Percentiles rank a stretch among this genome's conserved stretches.
Conservation (phyloP, 1,139 yeast genomes). For the Debaryomyces sp. region DNA sequence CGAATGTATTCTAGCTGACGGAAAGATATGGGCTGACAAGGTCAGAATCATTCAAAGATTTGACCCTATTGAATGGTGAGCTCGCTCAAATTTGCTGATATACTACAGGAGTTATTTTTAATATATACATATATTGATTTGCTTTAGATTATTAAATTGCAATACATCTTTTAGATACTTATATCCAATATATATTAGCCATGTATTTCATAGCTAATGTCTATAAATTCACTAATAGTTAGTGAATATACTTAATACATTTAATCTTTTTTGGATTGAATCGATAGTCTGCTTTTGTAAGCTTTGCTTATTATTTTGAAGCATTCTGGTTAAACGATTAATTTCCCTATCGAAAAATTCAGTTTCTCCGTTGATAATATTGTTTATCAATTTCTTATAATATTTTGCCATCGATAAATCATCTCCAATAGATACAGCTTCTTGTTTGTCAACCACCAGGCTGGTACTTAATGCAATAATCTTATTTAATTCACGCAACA, state of each 20-base stretch:
- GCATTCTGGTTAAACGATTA: slow-evolving; percentile 50
- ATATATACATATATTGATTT: neutral
- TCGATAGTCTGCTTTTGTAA: slow-evolving; percentile 41
- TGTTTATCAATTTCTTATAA: slow-evolving; percentile 55
- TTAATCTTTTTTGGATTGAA: slow-evolving; percentile 49
- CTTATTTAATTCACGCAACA: slow-evolving; percentile 16
- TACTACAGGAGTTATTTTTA: slow-evolving; percentile 4
- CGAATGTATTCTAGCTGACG: slow-evolving; percentile 64
- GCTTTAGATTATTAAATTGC: neutral
- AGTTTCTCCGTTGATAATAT: slow-evolving; percentile 49
- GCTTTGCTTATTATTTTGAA: slow-evolving; percentile 38
- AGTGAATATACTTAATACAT: slow-evolving; percentile 36
- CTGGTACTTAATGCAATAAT: slow-evolving; percentile 9
- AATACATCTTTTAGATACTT: neutral
- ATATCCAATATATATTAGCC: neutral
- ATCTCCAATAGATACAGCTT: slow-evolving; percentile 16
- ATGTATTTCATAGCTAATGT: neutral
- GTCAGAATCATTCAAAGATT: slow-evolving; percentile 65
- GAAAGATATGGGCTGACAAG: slow-evolving; percentile 71
- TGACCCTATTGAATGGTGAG: slow-evolving; percentile 57
- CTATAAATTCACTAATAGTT: neutral
- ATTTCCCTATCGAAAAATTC: slow-evolving; percentile 54
- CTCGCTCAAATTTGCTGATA: neutral
- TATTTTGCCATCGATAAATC: slow-evolving; percentile 30
- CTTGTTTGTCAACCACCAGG: slow-evolving; percentile 9